These are phyloP conservation scores for Suillus tomentosus DNA, from an alignment of 768 basidiomycete species.

Conservation along the genomic window DNA sequence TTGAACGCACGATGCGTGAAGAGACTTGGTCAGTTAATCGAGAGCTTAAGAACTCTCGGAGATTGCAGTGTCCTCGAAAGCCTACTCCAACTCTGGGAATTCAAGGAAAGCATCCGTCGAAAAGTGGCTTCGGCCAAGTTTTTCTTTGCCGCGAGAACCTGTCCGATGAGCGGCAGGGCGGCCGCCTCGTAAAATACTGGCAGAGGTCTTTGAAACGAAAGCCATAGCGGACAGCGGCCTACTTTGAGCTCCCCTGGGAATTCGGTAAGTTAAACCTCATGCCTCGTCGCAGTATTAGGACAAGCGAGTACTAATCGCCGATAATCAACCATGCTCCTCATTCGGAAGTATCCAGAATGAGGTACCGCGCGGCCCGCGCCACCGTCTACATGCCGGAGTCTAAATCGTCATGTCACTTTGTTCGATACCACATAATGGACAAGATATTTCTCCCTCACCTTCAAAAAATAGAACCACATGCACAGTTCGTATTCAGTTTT, in stretches of 20 bases:
- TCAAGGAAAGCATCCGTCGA: neutral
- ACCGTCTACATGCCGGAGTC: no score
- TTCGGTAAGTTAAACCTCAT: neutral
- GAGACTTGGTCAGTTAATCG: neutral
- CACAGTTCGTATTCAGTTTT: constrained; percentile 45
- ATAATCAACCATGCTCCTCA: neutral
- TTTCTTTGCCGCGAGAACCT: neutral
- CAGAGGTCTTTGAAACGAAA: neutral
- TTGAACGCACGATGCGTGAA: neutral
- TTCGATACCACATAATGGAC: constrained; percentile 6
- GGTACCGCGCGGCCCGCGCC: no score
- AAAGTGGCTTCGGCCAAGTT: neutral
- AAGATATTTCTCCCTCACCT: constrained; percentile 45
- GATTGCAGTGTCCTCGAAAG: neutral
- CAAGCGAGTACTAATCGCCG: neutral
- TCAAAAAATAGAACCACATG: constrained; percentile 49
- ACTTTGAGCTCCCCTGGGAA: no score
- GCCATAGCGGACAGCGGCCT: no score
- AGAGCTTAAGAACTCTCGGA: neutral
- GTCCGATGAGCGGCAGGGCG: neutral
- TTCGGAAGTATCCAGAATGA: neutral
- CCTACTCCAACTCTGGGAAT: neutral
- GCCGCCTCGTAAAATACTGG: neutral
- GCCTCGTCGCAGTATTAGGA: neutral
- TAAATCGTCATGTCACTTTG: neutral